Evolutionary conservation across 225 moss, liverwort and hornwort species (phyloP).

Genomic region (Bryum argenteum): DNA sequence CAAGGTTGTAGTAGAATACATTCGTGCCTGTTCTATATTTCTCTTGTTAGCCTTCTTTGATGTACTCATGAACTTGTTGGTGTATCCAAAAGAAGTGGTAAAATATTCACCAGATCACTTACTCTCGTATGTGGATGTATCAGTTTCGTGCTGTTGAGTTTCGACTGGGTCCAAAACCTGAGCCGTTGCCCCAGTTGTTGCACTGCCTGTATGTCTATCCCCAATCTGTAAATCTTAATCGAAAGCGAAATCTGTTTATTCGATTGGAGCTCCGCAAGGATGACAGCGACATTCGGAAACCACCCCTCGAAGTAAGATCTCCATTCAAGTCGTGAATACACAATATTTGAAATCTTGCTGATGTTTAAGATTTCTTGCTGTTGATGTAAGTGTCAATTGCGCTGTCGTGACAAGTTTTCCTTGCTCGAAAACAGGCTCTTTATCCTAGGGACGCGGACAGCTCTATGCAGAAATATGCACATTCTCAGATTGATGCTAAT

Average conservation of each 20-base stretch:
- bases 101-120: constrained; percentile 15
- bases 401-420: constrained; percentile 32
- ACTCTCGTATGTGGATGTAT: constrained; percentile 35
- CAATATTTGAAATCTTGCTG: constrained; percentile 11
- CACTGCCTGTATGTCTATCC: constrained; percentile 96
- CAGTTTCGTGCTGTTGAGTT: constrained; percentile 99
- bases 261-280: constrained; percentile 95
- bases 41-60: constrained; percentile 9
- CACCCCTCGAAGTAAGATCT: constrained; percentile 77
- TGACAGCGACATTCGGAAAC: constrained; percentile 84
- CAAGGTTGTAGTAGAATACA: constrained; percentile 11
- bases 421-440: constrained; percentile 66
- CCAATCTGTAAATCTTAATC: constrained; percentile 83
- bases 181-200: constrained; percentile 87
- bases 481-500: constrained; percentile 96
- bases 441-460: constrained; percentile 82
- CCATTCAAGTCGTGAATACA: constrained; percentile 7
- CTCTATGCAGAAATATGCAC: constrained; percentile 92
- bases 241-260: constrained; percentile 92
- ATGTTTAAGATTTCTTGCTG: constrained; percentile 16
- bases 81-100: constrained; percentile 10
- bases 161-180: constrained; percentile 80
- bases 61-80: constrained; percentile 11
- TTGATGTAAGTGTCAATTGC: constrained; percentile 9
- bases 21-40: background rate